These are phyloP conservation scores for Stentor coeruleus DNA, from an alignment of 73 alveolate genomes.

Conservation along the genomic window DNA sequence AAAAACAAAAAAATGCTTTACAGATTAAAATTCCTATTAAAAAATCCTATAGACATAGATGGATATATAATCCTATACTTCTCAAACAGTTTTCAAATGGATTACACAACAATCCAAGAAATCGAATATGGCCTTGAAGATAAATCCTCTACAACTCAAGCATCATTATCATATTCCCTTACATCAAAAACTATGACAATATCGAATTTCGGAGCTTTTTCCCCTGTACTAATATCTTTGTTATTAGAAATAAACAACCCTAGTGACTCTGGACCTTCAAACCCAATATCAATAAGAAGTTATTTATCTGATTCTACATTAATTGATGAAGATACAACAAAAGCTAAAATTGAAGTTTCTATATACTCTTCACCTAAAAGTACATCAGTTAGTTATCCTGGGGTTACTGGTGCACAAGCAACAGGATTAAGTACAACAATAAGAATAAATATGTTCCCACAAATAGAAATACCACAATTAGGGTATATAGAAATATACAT, in stretches of 20 bases:
- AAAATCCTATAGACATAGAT: conserved; percentile 29
- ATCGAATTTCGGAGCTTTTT: not conserved
- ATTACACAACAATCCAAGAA: conserved; percentile 1
- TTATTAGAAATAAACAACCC: conserved; percentile 14
- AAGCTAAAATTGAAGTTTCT: not conserved
- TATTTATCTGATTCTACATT: not conserved
- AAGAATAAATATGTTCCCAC: not conserved
- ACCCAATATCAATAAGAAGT: not conserved
- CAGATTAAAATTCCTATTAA: conserved; percentile 9
- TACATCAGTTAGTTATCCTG: not conserved
- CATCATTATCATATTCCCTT: not conserved
- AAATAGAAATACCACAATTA: conserved; percentile 20
- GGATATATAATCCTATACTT: conserved; percentile 27
- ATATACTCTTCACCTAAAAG: conserved; percentile 16
- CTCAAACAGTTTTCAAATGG: conserved; percentile 34
- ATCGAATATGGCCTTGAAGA: conserved; percentile 26
- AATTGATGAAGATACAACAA: not conserved
- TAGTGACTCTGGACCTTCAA: conserved; percentile 26
- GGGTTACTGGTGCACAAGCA: not conserved
- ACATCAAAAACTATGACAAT: not conserved
- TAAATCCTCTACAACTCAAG: not conserved
- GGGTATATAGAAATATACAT: not conserved
- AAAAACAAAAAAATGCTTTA: conserved; percentile 26
- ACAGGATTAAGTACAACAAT: not conserved
- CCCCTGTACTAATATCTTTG: conserved; percentile 7